Percentiles rank a stretch among this genome's conserved stretches.
Evolutionary conservation across 192 early-diverging fungal genomes (phyloP).

Genomic region (Bifiguratus adelaidae): DNA sequence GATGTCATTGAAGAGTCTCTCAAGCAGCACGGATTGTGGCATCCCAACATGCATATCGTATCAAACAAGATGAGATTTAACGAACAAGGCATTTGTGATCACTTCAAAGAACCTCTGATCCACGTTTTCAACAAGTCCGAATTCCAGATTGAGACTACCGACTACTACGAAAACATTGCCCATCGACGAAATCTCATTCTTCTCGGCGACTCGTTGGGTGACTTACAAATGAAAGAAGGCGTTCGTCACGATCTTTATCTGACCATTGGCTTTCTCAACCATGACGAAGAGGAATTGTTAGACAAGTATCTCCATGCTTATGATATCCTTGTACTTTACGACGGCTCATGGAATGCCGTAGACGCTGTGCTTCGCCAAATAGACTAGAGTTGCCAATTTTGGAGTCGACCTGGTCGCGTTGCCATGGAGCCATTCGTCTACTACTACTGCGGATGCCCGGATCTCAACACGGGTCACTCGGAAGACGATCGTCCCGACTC

Average conservation of each 20-base stretch:
- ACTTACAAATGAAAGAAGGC: constrained; percentile 56
- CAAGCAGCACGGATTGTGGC: constrained; percentile 18
- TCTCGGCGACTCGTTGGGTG: constrained; percentile 62
- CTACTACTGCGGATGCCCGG: constrained; percentile 14
- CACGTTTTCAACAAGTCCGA: constrained; percentile 69
- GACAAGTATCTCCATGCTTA: constrained; percentile 39
- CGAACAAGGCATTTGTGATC: constrained; percentile 31
- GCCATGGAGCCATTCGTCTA: constrained; percentile 13
- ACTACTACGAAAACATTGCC: constrained; percentile 28
- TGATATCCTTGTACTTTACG: too few relatives aligned
- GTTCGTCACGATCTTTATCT: constrained; percentile 41
- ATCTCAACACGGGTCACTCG: neutral
- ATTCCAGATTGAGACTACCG: constrained; percentile 28
- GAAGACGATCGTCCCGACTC: neutral
- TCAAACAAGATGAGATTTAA: constrained; percentile 64
- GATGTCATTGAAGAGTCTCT: constrained; percentile 55
- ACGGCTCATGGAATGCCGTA: too few relatives aligned
- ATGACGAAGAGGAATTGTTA: constrained; percentile 39
- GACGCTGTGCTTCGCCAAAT: too few relatives aligned
- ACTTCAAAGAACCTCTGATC: constrained; percentile 55
- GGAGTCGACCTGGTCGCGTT: too few relatives aligned
- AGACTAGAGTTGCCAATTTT: too few relatives aligned
- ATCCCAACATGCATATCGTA: constrained; percentile 52
- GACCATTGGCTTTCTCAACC: constrained; percentile 62
- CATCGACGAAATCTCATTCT: constrained; percentile 49